Conservation (phyloP, 208 protist genomes). For the Leishmania tarentolae region DNA sequence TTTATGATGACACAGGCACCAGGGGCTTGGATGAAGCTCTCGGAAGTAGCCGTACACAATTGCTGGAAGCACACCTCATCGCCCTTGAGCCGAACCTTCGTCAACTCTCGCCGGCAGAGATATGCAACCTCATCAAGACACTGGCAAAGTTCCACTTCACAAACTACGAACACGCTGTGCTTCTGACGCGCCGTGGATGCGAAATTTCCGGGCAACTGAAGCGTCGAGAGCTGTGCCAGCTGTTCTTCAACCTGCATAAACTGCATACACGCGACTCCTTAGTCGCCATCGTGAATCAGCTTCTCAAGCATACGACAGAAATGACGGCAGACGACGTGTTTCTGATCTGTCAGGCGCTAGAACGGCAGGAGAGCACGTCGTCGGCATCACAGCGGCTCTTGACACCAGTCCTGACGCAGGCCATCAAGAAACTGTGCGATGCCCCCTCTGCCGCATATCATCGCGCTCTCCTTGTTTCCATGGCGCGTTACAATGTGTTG, state of each 20-base stretch:
- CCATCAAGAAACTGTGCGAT: conserved; percentile 36
- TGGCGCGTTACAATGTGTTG: conserved; percentile 61
- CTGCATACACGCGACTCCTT: conserved; percentile 81
- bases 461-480: conserved; percentile 57
- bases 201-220: conserved; percentile 61
- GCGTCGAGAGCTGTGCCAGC: conserved; percentile 47
- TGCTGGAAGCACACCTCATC: conserved; percentile 49
- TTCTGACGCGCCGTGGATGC: conserved; percentile 74
- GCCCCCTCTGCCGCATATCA: conserved; percentile 49
- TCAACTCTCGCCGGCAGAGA: conserved; percentile 52
- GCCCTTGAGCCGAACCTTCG: conserved; percentile 57
- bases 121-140: conserved; percentile 45
- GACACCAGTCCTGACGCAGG: conserved; percentile 43
- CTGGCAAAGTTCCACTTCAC: conserved; percentile 71
- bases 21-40: conserved; percentile 15
- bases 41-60: conserved; percentile 26
- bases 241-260: conserved; percentile 80
- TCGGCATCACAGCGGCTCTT: conserved; percentile 57
- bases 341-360: conserved; percentile 59
- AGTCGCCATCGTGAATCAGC: conserved; percentile 67
- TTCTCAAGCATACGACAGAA: conserved; percentile 44
- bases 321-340: conserved; percentile 52
- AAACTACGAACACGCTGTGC: conserved; percentile 65
- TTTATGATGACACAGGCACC: background rate
- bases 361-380: conserved; percentile 69